Evolutionary conservation across 108 stramenopile genomes (phyloP).

Genomic region (Nitzschia inconspicua): DNA sequence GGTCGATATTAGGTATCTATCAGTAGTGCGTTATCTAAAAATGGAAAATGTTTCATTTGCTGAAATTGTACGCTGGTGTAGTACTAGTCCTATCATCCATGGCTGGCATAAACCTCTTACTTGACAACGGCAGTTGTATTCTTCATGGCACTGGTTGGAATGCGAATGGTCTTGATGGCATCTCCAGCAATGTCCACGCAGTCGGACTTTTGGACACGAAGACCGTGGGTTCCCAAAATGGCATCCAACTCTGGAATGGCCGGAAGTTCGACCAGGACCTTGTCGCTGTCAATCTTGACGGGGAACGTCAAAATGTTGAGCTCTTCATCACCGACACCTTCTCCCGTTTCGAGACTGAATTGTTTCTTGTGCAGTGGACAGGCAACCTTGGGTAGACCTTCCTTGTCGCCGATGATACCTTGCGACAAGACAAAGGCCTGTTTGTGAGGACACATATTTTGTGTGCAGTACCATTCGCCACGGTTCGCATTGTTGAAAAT

Average conservation of each 20-base stretch:
- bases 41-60: no score
- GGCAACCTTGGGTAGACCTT: slow-evolving; percentile 82
- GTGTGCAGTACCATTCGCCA: slow-evolving; percentile 84
- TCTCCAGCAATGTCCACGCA: slow-evolving; percentile 65
- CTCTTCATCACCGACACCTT: slow-evolving; percentile 63
- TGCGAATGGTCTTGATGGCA: slow-evolving; percentile 35
- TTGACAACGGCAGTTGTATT: neutral
- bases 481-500: slow-evolving; percentile 81
- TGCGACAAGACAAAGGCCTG: slow-evolving; percentile 92
- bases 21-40: no score
- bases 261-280: slow-evolving; percentile 84
- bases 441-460: slow-evolving; percentile 94
- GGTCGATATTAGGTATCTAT: no score
- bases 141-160: neutral
- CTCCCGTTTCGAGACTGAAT: slow-evolving; percentile 70
- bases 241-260: slow-evolving; percentile 78
- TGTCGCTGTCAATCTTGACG: slow-evolving; percentile 67
- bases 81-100: neutral
- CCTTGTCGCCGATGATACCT: slow-evolving; percentile 82
- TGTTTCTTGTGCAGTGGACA: slow-evolving; percentile 94
- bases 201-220: slow-evolving; percentile 69
- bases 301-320: slow-evolving; percentile 86
- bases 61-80: neutral
- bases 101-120: no score
- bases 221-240: slow-evolving; percentile 76